Percentiles rank a stretch among this genome's conserved stretches.
Evolutionary conservation across 768 basidiomycete genomes (phyloP).

Genomic region (Strobilomyces confusus): DNA sequence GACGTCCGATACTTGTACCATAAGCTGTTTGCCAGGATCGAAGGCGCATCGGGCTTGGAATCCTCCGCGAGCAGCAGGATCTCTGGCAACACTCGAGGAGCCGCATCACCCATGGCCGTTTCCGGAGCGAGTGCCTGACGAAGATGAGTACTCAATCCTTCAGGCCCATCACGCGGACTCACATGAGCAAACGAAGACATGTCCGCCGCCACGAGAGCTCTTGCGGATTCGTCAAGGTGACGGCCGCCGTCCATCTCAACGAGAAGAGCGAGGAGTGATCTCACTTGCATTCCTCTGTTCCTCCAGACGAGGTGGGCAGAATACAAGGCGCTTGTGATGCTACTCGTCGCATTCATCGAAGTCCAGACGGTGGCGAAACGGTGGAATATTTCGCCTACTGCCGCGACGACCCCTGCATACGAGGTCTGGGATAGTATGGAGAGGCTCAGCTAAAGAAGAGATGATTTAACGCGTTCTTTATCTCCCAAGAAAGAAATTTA

Average conservation of each 20-base stretch:
- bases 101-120: constrained; percentile 30
- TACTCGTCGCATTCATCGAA: constrained; percentile 61
- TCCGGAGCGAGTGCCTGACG: constrained; percentile 40
- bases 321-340: constrained; percentile 57
- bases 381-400: constrained; percentile 68
- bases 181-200: constrained; percentile 61
- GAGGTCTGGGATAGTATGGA: constrained; percentile 50
- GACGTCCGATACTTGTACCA: constrained; percentile 83
- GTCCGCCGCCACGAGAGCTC: constrained; percentile 53
- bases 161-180: constrained; percentile 15
- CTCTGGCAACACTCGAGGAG: constrained; percentile 49
- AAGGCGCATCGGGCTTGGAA: constrained; percentile 55
- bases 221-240: constrained; percentile 50
- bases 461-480: constrained; percentile 7
- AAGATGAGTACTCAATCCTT: background rate
- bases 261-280: constrained; percentile 58
- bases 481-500: constrained; percentile 20
- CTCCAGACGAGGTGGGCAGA: constrained; percentile 62
- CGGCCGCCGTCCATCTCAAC: constrained; percentile 61
- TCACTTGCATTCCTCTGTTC: constrained; percentile 59
- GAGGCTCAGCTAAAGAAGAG: constrained; percentile 44
- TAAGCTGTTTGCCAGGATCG: constrained; percentile 66
- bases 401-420: constrained; percentile 50
- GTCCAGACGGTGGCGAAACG: constrained; percentile 73
- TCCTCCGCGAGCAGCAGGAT: constrained; percentile 64